phyloP scores from a whole-genome alignment of 371 early-diverging fungal species.

The Mucor racemosus region DNA sequence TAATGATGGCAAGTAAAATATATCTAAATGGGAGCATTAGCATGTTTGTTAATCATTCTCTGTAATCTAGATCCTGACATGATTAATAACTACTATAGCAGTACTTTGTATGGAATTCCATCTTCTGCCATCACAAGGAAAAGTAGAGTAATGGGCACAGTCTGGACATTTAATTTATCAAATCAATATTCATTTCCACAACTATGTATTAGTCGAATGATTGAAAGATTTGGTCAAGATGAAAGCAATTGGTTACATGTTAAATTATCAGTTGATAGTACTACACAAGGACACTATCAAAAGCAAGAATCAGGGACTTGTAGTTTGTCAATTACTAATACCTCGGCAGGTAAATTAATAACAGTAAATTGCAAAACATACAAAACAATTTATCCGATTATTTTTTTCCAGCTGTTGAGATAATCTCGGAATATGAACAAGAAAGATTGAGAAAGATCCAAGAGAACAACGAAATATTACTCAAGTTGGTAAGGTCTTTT shows the following conservation, averaged over 20 bases:
- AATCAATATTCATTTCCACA: slow-evolving; percentile 57
- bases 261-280: slow-evolving; percentile 37
- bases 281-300: background rate
- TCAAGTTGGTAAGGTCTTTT: slow-evolving; percentile 56
- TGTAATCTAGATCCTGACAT: background rate
- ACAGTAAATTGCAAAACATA: background rate
- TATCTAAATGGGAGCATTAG: background rate
- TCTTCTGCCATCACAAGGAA: slow-evolving; percentile 80
- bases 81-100: background rate
- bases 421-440: slow-evolving; percentile 64
- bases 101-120: slow-evolving; percentile 63
- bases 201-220: slow-evolving; percentile 82
- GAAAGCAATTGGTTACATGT: slow-evolving; percentile 81
- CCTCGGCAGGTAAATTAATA: background rate
- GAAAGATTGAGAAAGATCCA: slow-evolving; percentile 66
- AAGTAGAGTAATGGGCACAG: slow-evolving; percentile 90
- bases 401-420: background rate
- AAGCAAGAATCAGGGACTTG: background rate
- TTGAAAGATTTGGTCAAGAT: slow-evolving; percentile 85
- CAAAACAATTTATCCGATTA: slow-evolving; percentile 1
- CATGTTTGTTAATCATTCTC: background rate
- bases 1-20: slow-evolving; percentile 25
- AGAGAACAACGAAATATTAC: slow-evolving; percentile 68
- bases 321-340: background rate
- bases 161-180: slow-evolving; percentile 82